Conservation (phyloP, 1,284 basidiomycete genomes). For the Xanthoconium separans region DNA sequence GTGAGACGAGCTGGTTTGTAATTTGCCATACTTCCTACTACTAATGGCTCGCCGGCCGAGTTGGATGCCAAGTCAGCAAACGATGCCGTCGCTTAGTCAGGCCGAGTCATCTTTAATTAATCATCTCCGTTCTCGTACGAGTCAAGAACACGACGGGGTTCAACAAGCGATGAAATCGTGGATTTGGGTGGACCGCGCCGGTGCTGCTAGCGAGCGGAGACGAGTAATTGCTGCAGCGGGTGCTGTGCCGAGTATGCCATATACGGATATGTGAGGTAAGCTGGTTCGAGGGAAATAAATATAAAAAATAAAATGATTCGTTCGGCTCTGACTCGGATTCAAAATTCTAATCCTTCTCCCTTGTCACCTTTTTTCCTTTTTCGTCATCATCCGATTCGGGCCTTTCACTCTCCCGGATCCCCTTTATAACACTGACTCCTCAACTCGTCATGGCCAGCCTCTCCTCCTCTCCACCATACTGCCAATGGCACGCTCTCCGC, state of each 20-base stretch:
- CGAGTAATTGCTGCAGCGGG: too few relatives aligned
- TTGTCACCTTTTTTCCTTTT: slow-evolving; percentile 24
- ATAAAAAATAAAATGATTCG: background rate
- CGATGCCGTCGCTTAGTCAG: slow-evolving; percentile 14
- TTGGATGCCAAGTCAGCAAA: slow-evolving; percentile 6
- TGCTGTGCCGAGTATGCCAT: background rate
- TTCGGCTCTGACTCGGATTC: slow-evolving; percentile 20
- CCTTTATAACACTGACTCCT: slow-evolving; percentile 32
- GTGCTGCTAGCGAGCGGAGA: background rate
- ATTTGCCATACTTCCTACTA: background rate
- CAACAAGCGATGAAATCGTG: background rate
- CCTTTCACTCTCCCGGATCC: slow-evolving; percentile 22
- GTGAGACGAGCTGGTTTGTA: slow-evolving; percentile 13
- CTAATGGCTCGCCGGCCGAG: background rate
- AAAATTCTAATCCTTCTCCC: slow-evolving; percentile 26
- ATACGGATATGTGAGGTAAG: slow-evolving; percentile 12
- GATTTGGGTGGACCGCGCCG: background rate
- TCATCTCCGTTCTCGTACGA: too few relatives aligned
- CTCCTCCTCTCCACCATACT: background rate
- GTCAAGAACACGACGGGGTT: background rate
- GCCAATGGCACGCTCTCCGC: slow-evolving; percentile 33
- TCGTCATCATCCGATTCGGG: slow-evolving; percentile 34
- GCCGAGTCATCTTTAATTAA: background rate
- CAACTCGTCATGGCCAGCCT: slow-evolving; percentile 1
- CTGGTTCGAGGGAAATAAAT: background rate